Conservation (phyloP, 129 eudicot genomes). For the Calendula officinalis region DNA sequence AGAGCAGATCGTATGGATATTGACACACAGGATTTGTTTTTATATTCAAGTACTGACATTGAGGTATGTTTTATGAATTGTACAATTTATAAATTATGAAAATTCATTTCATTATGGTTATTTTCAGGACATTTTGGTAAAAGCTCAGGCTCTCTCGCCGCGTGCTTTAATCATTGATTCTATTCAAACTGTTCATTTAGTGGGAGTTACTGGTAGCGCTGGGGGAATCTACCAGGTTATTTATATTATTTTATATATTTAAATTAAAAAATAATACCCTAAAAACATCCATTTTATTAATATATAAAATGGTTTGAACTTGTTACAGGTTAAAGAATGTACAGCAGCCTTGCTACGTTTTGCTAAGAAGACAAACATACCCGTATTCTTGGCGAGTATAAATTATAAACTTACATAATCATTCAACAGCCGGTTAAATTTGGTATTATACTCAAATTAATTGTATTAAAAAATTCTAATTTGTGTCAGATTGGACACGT, state of each 20-base stretch:
- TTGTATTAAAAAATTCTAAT: not conserved
- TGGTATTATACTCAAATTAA: not conserved
- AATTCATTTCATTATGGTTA: conserved; percentile 6
- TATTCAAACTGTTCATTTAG: conserved; percentile 82
- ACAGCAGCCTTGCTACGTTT: conserved; percentile 84
- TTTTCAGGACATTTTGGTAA: conserved; percentile 73
- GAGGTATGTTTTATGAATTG: conserved; percentile 45
- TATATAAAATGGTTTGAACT: not conserved
- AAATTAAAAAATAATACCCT: not conserved
- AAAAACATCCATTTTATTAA: conserved; percentile 11
- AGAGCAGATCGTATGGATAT: conserved; percentile 91
- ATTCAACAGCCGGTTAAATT: no score
- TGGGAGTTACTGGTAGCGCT: conserved; percentile 83
- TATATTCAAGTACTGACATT: conserved; percentile 81
- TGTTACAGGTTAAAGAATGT: conserved; percentile 87
- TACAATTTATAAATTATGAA: not conserved
- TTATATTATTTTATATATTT: not conserved
- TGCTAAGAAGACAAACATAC: conserved; percentile 80
- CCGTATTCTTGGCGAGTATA: conserved; percentile 71
- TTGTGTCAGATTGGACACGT: conserved; percentile 83
- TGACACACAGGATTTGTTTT: conserved; percentile 59
- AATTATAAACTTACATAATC: not conserved
- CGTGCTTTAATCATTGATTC: conserved; percentile 87
- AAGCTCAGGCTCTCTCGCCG: conserved; percentile 64
- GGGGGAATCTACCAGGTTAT: conserved; percentile 73